These are phyloP conservation scores for Cystobasidium tubakii DNA, from an alignment of 768 basidiomycete genomes.

Conservation along the genomic window DNA sequence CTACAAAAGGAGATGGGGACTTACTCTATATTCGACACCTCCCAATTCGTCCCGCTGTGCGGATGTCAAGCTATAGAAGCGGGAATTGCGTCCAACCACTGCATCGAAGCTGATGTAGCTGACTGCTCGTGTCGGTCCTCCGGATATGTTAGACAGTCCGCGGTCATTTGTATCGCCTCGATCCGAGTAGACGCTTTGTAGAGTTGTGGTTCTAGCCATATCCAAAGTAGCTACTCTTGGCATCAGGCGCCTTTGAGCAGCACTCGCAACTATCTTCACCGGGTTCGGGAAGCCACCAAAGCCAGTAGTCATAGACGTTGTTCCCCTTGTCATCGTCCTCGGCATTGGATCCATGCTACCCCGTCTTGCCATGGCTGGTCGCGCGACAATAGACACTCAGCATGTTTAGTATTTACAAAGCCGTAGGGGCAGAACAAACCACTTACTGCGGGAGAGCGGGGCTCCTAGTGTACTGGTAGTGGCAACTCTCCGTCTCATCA, in stretches of 20 bases:
- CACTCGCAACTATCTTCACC: conserved; percentile 50
- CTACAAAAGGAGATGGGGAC: not conserved
- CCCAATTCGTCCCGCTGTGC: conserved; percentile 87
- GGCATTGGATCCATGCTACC: conserved; percentile 18
- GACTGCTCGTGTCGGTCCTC: conserved; percentile 52
- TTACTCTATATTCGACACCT: conserved; percentile 75
- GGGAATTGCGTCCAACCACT: conserved; percentile 47
- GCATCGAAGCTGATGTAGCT: conserved; percentile 83
- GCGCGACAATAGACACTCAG: not conserved
- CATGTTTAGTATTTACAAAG: no score
- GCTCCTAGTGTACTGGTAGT: not conserved
- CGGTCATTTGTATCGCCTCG: conserved; percentile 42
- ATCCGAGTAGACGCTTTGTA: conserved; percentile 47
- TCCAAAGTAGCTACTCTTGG: conserved; percentile 63
- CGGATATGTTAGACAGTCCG: conserved; percentile 50
- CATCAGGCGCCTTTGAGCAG: conserved; percentile 59
- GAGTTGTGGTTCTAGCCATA: conserved; percentile 64
- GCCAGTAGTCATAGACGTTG: conserved; percentile 37
- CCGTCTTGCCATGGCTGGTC: not conserved
- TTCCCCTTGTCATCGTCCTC: conserved; percentile 29
- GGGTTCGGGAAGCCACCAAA: conserved; percentile 52
- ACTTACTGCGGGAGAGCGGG: conserved; percentile 21
- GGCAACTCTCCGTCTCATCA: not conserved
- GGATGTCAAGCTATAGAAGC: conserved; percentile 57
- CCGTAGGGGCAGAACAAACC: no score